Evolutionary conservation across 2,329 filamentous ascomycete genomes (phyloP), one percentile per base, ranked within the genome.

Genomic region (Diplocarpon rosae): DNA sequence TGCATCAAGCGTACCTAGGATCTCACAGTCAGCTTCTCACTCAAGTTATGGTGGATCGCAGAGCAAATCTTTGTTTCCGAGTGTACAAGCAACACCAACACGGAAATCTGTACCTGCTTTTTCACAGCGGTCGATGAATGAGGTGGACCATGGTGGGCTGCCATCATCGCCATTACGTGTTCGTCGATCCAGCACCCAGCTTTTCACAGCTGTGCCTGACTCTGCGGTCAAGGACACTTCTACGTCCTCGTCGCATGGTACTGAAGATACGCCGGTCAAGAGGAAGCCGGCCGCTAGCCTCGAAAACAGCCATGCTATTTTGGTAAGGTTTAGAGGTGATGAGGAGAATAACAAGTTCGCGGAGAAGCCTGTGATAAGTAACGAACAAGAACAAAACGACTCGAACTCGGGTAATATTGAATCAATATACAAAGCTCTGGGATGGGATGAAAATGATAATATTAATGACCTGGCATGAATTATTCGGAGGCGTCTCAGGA

Each of bases 391-490:
- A 14, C 27, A 29, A 34, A 36, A 29, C 31, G 14, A 15, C 17
- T 7, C 10, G 37, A 37, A 35, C 35, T 12, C 16, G 40, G 37
- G 28, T 32, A 50, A 49, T 30, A 55, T 56, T 28, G 45, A 56
- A 10, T 59, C 55, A 31, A 62, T 65, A 30, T 65, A 65, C 48
- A 56, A 61, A 43, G 44, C 50, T 7, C 52, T 65, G 24, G 63
- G 63, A 40, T 65, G 63, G 63, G 59, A 63, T 53, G 59, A 9
- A 42, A 60, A 60, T 44, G 42, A 24, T 42, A 60, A 62, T 39
- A 44, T 56, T 52, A 55, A 59, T 52, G 59, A 57, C 37, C 45
- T 59, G 36, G 47, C 49, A 53, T 56, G 48, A 52, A 16, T 35
- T 41, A 42, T 51, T 45, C 38, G 27, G n/a, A 37, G 51, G 51